Conservation (phyloP, 139 green algal species). For the Chlorella sp. region DNA sequence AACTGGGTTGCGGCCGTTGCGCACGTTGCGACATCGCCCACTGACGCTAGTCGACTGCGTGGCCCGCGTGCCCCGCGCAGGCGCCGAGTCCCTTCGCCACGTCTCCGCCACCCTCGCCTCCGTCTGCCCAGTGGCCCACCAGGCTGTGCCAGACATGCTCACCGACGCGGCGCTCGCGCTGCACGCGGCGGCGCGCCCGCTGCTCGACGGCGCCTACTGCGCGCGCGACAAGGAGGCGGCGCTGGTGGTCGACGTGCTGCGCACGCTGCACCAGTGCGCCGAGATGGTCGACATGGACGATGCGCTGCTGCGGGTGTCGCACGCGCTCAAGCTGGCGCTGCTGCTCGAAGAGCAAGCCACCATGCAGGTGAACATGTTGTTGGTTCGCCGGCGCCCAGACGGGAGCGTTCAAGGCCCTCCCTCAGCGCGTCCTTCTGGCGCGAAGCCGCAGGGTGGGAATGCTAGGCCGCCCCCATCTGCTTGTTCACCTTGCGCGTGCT, state of each 20-base stretch:
- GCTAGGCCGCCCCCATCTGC: too few species aligned
- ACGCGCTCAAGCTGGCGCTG: slow-evolving; percentile 37
- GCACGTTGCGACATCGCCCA: too few species aligned
- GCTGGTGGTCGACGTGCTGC: slow-evolving; percentile 14
- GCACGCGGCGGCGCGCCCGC: slow-evolving; percentile 20
- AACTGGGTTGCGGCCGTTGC: too few species aligned
- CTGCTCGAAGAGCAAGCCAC: slow-evolving; percentile 31
- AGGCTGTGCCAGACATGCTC: slow-evolving; percentile 25
- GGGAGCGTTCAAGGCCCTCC: too few species aligned
- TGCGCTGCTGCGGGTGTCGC: slow-evolving; percentile 17
- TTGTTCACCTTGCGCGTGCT: too few species aligned
- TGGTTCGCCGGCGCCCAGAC: too few species aligned
- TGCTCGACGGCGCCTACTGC: slow-evolving; percentile 36
- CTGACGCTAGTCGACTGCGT: too few species aligned
- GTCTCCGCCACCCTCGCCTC: not conserved
- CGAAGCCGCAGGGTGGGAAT: too few species aligned
- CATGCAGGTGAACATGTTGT: too few species aligned
- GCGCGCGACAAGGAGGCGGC: slow-evolving; percentile 18
- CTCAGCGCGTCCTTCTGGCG: too few species aligned
- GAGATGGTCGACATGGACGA: slow-evolving; percentile 32
- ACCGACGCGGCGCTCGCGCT: slow-evolving; percentile 29
- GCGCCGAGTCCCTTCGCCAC: slow-evolving; percentile 2
- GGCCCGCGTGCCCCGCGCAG: too few species aligned
- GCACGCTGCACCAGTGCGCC: slow-evolving; percentile 13
- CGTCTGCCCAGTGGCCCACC: slow-evolving; percentile 5